Conservation (phyloP, 129 eudicot species). For the sunflower (Helianthus annuus) region HanXRQr2.0-SUNRISE NC_035439.2:93569557-93570056, state of each 20-base stretch:
- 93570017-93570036: constrained; percentile 89
- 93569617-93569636: constrained; percentile 14
- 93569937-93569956: constrained; percentile 78
- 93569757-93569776: constrained; percentile 89
- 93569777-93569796: constrained; percentile 99
- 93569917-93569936: constrained; percentile 67
- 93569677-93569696: constrained; percentile 45
- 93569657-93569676: constrained; percentile 18
- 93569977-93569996: constrained; percentile 68
- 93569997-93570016: constrained; percentile 60
- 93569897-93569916: constrained; percentile 90
- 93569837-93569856: constrained; percentile 85
- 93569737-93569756: constrained; percentile 89
- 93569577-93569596: not conserved
- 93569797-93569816: constrained; percentile 98
- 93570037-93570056: constrained; percentile 84
- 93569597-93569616: constrained; percentile 9
- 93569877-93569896: constrained; percentile 72
- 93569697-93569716: constrained; percentile 76
- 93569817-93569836: constrained; percentile 83
- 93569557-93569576: not conserved
- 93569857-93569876: constrained; percentile 92
- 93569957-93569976: constrained; percentile 94
- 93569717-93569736: constrained; percentile 87
- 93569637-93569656: constrained; percentile 17